phyloP scores from a whole-genome alignment of 2,329 filamentous ascomycete genomes.

The Xylaria sp. region DNA sequence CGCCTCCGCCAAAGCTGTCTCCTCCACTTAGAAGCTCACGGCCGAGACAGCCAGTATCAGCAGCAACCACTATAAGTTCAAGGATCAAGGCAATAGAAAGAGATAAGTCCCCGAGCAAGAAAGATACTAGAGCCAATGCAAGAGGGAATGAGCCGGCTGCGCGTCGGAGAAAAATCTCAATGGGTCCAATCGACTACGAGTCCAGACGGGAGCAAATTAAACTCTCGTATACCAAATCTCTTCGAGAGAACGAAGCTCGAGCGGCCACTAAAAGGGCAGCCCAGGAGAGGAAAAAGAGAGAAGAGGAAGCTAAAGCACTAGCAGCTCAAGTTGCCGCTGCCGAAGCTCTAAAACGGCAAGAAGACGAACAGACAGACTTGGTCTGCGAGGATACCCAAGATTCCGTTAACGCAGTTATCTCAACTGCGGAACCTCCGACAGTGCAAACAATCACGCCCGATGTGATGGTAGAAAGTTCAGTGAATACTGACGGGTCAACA shows the following conservation, averaged over 20 bases:
- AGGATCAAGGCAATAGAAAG: constrained; percentile 72
- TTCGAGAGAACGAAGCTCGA: constrained; percentile 76
- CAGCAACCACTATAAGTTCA: constrained; percentile 77
- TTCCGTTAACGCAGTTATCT: constrained; percentile 12
- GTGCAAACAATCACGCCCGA: constrained; percentile 27
- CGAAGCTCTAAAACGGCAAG: constrained; percentile 49
- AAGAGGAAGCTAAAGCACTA: constrained; percentile 58
- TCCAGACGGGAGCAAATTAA: constrained; percentile 84
- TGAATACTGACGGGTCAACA: constrained; percentile 35
- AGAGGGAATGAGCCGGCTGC: constrained; percentile 54
- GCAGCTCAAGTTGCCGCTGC: constrained; percentile 57
- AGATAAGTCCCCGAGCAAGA: constrained; percentile 57
- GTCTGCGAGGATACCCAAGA: constrained; percentile 23
- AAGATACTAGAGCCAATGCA: constrained; percentile 49
- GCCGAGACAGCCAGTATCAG: constrained; percentile 81
- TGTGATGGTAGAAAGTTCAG: constrained; percentile 32
- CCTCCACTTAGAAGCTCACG: constrained; percentile 83
- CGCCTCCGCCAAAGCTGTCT: constrained; percentile 77
- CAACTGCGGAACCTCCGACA: constrained; percentile 19
- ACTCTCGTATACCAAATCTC: constrained; percentile 85
- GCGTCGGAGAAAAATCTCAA: constrained; percentile 65
- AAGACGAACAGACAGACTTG: constrained; percentile 36
- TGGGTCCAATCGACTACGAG: constrained; percentile 86
- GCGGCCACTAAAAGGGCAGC: constrained; percentile 62
- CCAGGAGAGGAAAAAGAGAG: constrained; percentile 64